These are phyloP conservation scores for Lepraria neglecta DNA, from an alignment of 495 filamentous ascomycete species.

Conservation along the genomic window DNA sequence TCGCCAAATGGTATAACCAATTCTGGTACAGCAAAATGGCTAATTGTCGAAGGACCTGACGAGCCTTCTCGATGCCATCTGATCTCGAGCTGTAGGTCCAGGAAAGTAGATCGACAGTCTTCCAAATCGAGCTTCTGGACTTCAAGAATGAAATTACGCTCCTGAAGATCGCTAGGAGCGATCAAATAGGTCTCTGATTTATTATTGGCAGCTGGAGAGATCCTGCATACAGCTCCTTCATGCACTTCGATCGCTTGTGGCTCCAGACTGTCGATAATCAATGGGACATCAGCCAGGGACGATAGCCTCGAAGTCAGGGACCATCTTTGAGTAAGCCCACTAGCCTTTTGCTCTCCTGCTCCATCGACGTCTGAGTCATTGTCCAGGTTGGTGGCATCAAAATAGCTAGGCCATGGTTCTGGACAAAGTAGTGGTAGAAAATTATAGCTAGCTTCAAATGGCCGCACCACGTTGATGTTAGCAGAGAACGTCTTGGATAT, in stretches of 20 bases:
- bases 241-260: constrained; percentile 49
- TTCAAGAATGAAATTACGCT: constrained; percentile 63
- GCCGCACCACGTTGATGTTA: constrained; percentile 64
- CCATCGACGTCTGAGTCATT: constrained; percentile 24
- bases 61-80: constrained; percentile 58
- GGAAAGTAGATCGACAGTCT: constrained; percentile 61
- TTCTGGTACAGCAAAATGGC: constrained; percentile 64
- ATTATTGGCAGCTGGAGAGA: constrained; percentile 37
- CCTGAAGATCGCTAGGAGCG: constrained; percentile 56
- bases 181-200: constrained; percentile 37
- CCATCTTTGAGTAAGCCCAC: constrained; percentile 77
- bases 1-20: constrained; percentile 74
- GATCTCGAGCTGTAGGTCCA: constrained; percentile 71
- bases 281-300: constrained; percentile 65
- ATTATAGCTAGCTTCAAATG: constrained; percentile 85
- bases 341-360: constrained; percentile 16
- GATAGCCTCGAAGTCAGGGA: constrained; percentile 63
- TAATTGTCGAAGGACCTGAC: constrained; percentile 46
- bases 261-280: constrained; percentile 60
- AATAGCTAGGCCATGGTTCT: constrained; percentile 80
- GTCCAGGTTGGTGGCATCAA: constrained; percentile 46
- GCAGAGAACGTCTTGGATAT: constrained; percentile 64
- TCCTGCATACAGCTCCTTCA: constrained; percentile 47
- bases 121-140: constrained; percentile 70
- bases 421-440: constrained; percentile 70